phyloP scores from a whole-genome alignment of 1,284 basidiomycete species.

The Pseudozyma hubeiensis region DNA sequence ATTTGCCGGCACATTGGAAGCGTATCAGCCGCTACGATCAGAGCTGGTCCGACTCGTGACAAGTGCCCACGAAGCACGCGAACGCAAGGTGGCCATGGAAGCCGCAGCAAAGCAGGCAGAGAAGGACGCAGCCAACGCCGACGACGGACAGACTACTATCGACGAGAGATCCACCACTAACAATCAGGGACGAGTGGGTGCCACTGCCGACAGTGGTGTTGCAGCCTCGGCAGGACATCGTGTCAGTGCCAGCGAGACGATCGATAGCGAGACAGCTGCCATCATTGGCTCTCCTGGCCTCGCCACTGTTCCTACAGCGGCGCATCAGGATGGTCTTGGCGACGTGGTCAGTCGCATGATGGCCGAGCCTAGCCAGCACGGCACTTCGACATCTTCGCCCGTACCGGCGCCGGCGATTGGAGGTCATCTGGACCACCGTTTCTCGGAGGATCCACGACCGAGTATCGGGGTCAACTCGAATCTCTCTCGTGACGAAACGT shows the following conservation, averaged over 20 bases:
- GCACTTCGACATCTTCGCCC: slow-evolving; percentile 3
- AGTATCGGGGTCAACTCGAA: slow-evolving; percentile 32
- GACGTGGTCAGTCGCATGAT: slow-evolving; percentile 47
- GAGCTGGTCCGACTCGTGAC: slow-evolving; percentile 39
- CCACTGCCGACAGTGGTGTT: not conserved
- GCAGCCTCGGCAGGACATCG: slow-evolving; percentile 18
- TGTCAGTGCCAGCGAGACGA: slow-evolving; percentile 41
- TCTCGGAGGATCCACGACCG: slow-evolving; percentile 24
- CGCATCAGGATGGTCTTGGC: slow-evolving; percentile 42
- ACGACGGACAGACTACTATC: slow-evolving; percentile 46
- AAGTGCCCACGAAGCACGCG: slow-evolving; percentile 30
- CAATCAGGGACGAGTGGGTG: slow-evolving; percentile 13
- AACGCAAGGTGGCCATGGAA: slow-evolving; percentile 42
- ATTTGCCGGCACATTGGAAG: slow-evolving; percentile 27
- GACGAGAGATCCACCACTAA: slow-evolving; percentile 41
- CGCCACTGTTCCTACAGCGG: slow-evolving; percentile 14
- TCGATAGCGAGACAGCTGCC: slow-evolving; percentile 46
- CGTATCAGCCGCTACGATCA: slow-evolving; percentile 38
- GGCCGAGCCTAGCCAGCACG: slow-evolving; percentile 20
- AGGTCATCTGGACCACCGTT: not conserved
- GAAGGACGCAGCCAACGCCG: slow-evolving; percentile 38
- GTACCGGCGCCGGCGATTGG: slow-evolving; percentile 19
- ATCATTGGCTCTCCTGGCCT: slow-evolving; percentile 29
- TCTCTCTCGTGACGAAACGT: slow-evolving; percentile 20
- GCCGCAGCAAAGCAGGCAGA: slow-evolving; percentile 39